Percentiles rank a stretch among this genome's conserved stretches.
phyloP scores from a whole-genome alignment of 1,284 basidiomycete species.

The Apiotrichum porosum region DNA sequence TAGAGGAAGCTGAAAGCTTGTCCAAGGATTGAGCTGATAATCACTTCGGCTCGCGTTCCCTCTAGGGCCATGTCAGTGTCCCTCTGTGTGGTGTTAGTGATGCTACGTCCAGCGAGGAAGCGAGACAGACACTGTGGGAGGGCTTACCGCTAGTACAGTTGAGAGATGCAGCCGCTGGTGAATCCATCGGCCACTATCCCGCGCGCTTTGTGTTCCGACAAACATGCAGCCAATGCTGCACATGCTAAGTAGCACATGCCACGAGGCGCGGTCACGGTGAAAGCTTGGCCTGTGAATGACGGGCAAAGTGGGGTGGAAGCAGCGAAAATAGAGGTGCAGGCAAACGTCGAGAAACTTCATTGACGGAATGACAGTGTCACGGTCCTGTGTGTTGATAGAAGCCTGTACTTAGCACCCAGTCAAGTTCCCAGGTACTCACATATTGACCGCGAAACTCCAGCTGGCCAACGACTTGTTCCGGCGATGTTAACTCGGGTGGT shows the following conservation, averaged over 20 bases:
- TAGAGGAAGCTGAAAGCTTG: slow-evolving; percentile 13
- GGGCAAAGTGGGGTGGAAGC: slow-evolving; percentile 39
- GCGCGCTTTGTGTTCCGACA: slow-evolving; percentile 10
- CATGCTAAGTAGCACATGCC: slow-evolving; percentile 29
- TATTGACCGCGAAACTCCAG: neutral
- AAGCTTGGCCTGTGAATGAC: slow-evolving; percentile 37
- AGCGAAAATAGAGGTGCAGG: slow-evolving; percentile 36
- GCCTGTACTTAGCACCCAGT: too few species aligned
- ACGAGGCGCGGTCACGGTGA: slow-evolving; percentile 21
- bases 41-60: neutral
- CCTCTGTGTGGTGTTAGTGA: neutral
- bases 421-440: too few species aligned
- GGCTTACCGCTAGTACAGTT: slow-evolving; percentile 2
- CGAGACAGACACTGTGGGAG: too few species aligned
- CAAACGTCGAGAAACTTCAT: slow-evolving; percentile 16
- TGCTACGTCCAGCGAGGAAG: too few species aligned
- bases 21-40: slow-evolving; percentile 7
- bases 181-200: slow-evolving; percentile 12
- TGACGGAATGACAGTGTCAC: slow-evolving; percentile 10
- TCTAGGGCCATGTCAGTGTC: neutral
- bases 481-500: slow-evolving; percentile 1
- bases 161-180: slow-evolving; percentile 11
- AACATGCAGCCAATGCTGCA: slow-evolving; percentile 20
- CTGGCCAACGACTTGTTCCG: slow-evolving; percentile 7
- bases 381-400: neutral